phyloP scores from a whole-genome alignment of 352 stramenopile species.

The Lagenidium sp. region DNA sequence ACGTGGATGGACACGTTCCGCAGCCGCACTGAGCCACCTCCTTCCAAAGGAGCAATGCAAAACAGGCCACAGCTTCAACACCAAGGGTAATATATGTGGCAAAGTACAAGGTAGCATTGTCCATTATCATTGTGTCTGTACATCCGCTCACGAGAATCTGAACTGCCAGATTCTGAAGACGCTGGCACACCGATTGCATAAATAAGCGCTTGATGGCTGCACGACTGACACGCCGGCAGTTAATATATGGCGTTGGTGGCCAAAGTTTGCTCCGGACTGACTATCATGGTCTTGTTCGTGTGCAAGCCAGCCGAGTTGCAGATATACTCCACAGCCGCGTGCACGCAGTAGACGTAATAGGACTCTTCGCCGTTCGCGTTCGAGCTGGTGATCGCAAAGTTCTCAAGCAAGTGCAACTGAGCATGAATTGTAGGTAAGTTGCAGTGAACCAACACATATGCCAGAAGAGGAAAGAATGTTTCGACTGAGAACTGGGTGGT shows the following conservation, averaged over 20 bases:
- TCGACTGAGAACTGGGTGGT: constrained; percentile 84
- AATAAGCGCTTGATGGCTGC: no score
- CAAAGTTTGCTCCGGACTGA: no score
- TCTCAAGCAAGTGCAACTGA: constrained; percentile 75
- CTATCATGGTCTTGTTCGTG: not conserved
- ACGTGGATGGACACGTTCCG: constrained; percentile 97
- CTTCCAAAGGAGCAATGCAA: no score
- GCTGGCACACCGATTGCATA: no score
- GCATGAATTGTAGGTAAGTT: constrained; percentile 62
- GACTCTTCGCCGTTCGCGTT: constrained; percentile 82
- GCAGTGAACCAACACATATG: constrained; percentile 74
- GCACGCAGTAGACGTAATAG: constrained; percentile 87
- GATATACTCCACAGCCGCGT: constrained; percentile 76
- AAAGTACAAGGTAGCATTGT: no score
- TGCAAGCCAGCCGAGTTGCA: constrained; percentile 60
- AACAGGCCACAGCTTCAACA: no score
- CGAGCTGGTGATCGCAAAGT: constrained; percentile 67
- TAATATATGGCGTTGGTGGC: no score
- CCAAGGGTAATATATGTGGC: not conserved
- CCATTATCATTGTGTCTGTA: no score
- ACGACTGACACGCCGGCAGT: no score
- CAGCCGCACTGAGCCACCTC: constrained; percentile 87
- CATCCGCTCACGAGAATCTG: no score
- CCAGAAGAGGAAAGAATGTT: constrained; percentile 79
- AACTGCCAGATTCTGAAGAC: no score